phyloP scores from a whole-genome alignment of 2,329 filamentous ascomycete genomes.

The Diplodia mutila region DNA sequence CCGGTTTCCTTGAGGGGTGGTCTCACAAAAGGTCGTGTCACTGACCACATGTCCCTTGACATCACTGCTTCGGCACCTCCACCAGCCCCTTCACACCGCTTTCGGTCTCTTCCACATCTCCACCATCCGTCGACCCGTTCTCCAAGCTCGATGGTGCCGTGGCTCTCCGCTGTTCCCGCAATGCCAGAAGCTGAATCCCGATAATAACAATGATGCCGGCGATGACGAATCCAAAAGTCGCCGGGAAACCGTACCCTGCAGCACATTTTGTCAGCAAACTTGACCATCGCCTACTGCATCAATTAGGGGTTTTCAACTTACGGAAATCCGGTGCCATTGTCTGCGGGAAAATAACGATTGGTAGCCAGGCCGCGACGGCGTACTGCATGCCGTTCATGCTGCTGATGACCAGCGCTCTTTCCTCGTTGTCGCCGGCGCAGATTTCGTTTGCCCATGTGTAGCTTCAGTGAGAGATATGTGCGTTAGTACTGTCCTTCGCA shows the following conservation, averaged over 20 bases:
- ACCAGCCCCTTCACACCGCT: not conserved
- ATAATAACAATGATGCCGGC: constrained; percentile 24
- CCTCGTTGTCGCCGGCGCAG: constrained; percentile 39
- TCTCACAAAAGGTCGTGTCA: not conserved
- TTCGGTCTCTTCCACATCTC: not conserved
- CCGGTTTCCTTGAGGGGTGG: not conserved
- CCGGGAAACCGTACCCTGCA: constrained; percentile 23
- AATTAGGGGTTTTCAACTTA: constrained; percentile 22
- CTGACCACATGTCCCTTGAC: not conserved
- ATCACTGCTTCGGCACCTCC: constrained; percentile 3
- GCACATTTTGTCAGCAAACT: not conserved
- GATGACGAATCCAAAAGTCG: constrained; percentile 27
- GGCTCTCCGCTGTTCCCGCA: not conserved
- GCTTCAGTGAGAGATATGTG: constrained; percentile 14
- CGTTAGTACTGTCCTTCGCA: not conserved
- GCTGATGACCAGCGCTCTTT: constrained; percentile 39
- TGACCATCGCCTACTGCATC: not conserved
- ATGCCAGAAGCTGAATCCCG: not conserved
- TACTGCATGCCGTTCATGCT: constrained; percentile 43
- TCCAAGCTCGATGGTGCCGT: not conserved
- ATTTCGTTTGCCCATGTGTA: constrained; percentile 43
- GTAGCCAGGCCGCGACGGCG: constrained; percentile 38
- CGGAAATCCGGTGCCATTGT: constrained; percentile 39
- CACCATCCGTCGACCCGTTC: not conserved
- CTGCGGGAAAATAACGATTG: constrained; percentile 42